Evolutionary conservation across 768 basidiomycete species (phyloP).

Genomic region (Hydnomerulius pinastri): DNA sequence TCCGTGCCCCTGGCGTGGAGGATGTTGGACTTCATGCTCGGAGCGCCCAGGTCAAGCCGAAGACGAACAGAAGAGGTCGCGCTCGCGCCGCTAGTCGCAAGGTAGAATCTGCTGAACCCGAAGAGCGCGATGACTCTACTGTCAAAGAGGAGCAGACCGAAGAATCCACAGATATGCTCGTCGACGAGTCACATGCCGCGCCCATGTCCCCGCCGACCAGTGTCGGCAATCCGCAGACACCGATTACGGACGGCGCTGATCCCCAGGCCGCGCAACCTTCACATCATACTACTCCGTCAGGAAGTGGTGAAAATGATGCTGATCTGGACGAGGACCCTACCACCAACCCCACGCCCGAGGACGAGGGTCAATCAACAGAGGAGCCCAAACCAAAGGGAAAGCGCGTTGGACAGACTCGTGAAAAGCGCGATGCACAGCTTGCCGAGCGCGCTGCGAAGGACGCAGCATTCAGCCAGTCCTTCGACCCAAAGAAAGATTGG

Average conservation of each 20-base stretch:
- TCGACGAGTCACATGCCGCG: slow-evolving; percentile 1
- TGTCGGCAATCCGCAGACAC: slow-evolving; percentile 21
- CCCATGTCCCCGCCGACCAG: slow-evolving; percentile 34
- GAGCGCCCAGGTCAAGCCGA: slow-evolving; percentile 37
- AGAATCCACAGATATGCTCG: slow-evolving; percentile 3
- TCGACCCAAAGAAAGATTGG: slow-evolving; percentile 78
- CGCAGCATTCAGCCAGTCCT: slow-evolving; percentile 62
- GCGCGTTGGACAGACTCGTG: slow-evolving; percentile 42
- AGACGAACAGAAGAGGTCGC: slow-evolving; percentile 42
- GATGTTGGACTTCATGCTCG: slow-evolving; percentile 61
- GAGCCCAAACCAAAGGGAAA: slow-evolving; percentile 42
- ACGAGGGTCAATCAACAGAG: slow-evolving; percentile 32
- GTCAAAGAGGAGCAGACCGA: slow-evolving; percentile 49
- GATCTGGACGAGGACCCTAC: slow-evolving; percentile 16
- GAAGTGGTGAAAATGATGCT: slow-evolving; percentile 9
- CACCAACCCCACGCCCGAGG: slow-evolving; percentile 3
- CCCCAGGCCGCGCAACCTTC: background rate
- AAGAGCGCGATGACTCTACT: slow-evolving; percentile 26
- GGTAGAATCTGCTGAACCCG: slow-evolving; percentile 48
- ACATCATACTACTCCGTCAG: slow-evolving; percentile 3
- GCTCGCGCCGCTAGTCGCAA: slow-evolving; percentile 42
- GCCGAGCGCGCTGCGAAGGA: slow-evolving; percentile 48
- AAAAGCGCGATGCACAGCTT: slow-evolving; percentile 48
- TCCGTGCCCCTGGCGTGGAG: slow-evolving; percentile 69
- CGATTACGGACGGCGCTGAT: slow-evolving; percentile 15